Conservation (phyloP, 2,329 filamentous ascomycete species). For the Myriangium duriaei region DNA sequence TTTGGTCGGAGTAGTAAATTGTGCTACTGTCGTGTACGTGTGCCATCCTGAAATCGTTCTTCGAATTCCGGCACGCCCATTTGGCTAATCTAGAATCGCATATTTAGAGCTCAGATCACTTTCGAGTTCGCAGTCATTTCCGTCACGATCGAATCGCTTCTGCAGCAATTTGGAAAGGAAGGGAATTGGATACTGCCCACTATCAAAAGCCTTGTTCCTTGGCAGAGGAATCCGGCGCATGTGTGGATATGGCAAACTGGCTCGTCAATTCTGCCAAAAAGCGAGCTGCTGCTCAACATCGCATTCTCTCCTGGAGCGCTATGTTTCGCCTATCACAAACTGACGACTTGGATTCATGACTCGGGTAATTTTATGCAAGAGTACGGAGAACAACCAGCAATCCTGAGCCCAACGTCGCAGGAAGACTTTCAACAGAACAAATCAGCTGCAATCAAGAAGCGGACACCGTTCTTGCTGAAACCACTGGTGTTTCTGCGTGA, state of each 20-base stretch:
- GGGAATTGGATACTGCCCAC: too few species aligned
- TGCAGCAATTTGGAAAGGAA: too few species aligned
- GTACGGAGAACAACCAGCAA: neutral
- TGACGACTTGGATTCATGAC: neutral
- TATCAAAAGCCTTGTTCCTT: neutral
- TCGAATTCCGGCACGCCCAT: too few species aligned
- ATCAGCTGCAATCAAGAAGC: neutral
- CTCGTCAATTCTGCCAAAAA: neutral
- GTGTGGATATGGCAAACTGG: constrained; percentile 1
- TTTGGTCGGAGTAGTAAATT: too few species aligned
- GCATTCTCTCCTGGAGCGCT: constrained; percentile 2
- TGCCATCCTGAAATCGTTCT: too few species aligned
- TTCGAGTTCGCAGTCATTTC: too few species aligned
- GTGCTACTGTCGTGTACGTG: too few species aligned
- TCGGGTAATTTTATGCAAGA: neutral
- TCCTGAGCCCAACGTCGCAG: neutral
- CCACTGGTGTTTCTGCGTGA: neutral
- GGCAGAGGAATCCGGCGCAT: neutral
- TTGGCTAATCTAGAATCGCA: too few species aligned
- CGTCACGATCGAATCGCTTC: too few species aligned
- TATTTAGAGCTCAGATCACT: too few species aligned
- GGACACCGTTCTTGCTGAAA: neutral
- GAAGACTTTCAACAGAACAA: neutral
- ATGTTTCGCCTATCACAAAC: neutral
- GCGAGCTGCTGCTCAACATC: neutral